Evolutionary conservation across 1,284 basidiomycete genomes (phyloP), one percentile per base, ranked within the genome.

Genomic region (Ustilago curta): DNA sequence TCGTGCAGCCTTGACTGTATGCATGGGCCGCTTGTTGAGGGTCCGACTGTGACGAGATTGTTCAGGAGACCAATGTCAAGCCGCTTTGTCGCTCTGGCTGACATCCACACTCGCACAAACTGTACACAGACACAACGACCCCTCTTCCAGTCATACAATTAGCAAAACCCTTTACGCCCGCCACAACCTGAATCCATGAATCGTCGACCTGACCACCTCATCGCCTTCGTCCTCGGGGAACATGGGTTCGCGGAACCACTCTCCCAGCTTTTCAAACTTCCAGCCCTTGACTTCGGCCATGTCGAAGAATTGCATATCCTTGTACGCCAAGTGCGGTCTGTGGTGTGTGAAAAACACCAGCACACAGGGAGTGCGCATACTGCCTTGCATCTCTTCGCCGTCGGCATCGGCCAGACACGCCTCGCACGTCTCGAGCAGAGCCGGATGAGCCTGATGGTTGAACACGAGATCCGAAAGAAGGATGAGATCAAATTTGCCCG

Each of bases 261-360:
- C 90, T 4, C 93, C 85, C 14, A 97, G 88, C 81, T 92, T 87
- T 74, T 91, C 88, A 71, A 91, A 93, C 2, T 70, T 82, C 94
- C 95, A 98, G 0, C 92, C 92, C 18, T 86, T 85, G 27, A 87
- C 85, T 45, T 86, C 80, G 0, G 94, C 93, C 78, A 90, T 88
- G 0, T 83, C 79, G 81, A 98, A 94, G 85, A 98, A 97, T 5
- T 89, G 88, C 87, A 95, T 89, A 83, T 97, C 93, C 23, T 91
- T 90, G 61, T 93, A 88, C 0, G 92, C 93, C 18, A 95, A 53
- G 27, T 89, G 78, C 91, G 91, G 95, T 0, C 93, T 88, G 81
- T 97, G 96, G 75, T 97, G 95, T 0, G 92, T 92, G 85, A 93
- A 96, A 86, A 97, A 97, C 2, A 96, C 93, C 2, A 97, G 89